phyloP scores from a whole-genome alignment of 2,329 filamentous ascomycete species.

The Mycogone perniciosa region DNA sequence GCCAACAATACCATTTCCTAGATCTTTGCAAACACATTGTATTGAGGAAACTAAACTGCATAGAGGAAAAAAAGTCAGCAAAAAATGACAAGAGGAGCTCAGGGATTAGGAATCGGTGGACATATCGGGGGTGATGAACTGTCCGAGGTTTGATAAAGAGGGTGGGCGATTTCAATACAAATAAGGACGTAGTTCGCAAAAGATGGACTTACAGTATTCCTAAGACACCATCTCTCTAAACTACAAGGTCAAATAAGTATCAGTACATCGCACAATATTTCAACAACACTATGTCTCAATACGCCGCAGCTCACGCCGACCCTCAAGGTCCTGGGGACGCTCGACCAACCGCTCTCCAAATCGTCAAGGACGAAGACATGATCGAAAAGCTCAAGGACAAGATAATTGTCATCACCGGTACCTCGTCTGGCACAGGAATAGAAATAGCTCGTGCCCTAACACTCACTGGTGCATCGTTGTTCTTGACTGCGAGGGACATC shows the following conservation, averaged over 20 bases:
- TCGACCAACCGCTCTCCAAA: conserved; percentile 28
- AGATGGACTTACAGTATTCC: neutral
- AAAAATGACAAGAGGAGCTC: neutral
- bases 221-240: too few species aligned
- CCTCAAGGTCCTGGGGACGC: conserved; percentile 24
- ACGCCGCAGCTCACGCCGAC: conserved; percentile 15
- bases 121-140: neutral
- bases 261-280: too few species aligned
- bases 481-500: conserved; percentile 29
- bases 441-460: conserved; percentile 33
- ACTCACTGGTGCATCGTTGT: conserved; percentile 31
- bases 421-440: conserved; percentile 31
- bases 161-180: neutral
- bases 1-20: neutral
- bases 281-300: conserved; percentile 11
- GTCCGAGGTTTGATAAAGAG: neutral
- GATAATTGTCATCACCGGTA: conserved; percentile 32
- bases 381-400: conserved; percentile 25
- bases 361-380: conserved; percentile 26
- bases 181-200: neutral
- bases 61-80: conserved; percentile 1
- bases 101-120: neutral
- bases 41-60: neutral
- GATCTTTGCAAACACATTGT: neutral
- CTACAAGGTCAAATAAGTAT: too few species aligned